These are phyloP conservation scores for Tricholoma saponaceum DNA, from an alignment of 768 basidiomycete species.

Conservation along the genomic window DNA sequence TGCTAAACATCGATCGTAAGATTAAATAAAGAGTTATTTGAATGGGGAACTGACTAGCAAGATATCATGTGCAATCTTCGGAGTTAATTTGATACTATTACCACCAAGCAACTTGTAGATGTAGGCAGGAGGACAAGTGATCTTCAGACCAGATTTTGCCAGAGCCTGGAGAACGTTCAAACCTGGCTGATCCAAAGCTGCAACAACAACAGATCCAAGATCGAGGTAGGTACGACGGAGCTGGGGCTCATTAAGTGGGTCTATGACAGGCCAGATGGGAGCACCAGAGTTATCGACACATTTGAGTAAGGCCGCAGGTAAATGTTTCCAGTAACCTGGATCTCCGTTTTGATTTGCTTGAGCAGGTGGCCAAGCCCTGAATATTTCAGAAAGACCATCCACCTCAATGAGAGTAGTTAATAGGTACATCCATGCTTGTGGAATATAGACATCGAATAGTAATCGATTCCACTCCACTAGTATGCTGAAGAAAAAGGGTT, in stretches of 20 bases:
- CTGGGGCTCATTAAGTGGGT: neutral
- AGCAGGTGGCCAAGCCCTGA: conserved; percentile 35
- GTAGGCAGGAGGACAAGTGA: conserved; percentile 33
- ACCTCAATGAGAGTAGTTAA: conserved; percentile 27
- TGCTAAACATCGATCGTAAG: conserved; percentile 10
- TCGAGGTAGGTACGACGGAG: neutral
- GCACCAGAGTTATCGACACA: conserved; percentile 20
- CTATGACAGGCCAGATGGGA: conserved; percentile 33
- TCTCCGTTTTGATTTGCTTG: conserved; percentile 34
- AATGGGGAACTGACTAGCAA: conserved; percentile 24
- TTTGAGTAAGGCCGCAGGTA: conserved; percentile 27
- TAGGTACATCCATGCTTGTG: conserved; percentile 36
- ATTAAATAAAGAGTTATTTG: neutral
- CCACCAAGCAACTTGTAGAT: conserved; percentile 25
- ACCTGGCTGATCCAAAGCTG: conserved; percentile 14
- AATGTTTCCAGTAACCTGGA: conserved; percentile 31
- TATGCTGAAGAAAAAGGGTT: conserved; percentile 25
- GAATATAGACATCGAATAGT: conserved; percentile 42
- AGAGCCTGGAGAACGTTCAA: conserved; percentile 23
- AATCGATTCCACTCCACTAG: conserved; percentile 45
- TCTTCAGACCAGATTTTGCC: conserved; percentile 26
- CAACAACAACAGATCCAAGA: conserved; percentile 22
- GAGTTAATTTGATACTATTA: conserved; percentile 17
- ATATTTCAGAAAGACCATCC: conserved; percentile 23
- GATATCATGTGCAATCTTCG: conserved; percentile 23